Base-by-base conservation (phyloP, 441 rosid species). In the Adansonia gregorii region DNA sequence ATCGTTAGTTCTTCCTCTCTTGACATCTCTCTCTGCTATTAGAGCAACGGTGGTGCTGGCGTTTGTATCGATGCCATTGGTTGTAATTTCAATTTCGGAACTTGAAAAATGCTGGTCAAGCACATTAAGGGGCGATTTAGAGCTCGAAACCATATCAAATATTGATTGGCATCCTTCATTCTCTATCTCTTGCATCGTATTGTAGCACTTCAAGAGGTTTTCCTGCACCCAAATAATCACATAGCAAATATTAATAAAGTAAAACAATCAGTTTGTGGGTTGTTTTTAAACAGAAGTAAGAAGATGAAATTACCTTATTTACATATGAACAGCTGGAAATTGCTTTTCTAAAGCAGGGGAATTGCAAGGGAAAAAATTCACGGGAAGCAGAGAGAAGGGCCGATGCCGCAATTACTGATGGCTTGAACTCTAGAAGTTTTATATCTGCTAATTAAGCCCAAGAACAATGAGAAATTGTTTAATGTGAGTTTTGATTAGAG, bases 371-470 rank as follows among this genome's bases (percentile, higher is more conserved):
- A 70, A 87, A 85, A 1, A 87, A 86, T 78, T 88, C 89, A n/a
- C 80, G 88, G 70, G 90, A 86, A 63, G 89, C 91, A 51, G 73
- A 74, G 79, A 93, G 92, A 84, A 93, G 89, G 4, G 97, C 85
- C 3, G 98, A 89, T 12, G 91, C 97, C 35, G 93, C 90, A 15
- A 86, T 73, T 11, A 90, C 75, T 4, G 98, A 93, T 79, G 98
- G 93, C 87, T 88, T 93, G 87, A 90, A 89, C 76, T 80, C 89
- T 31, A 90, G 63, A 68, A 89, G 74, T 59, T 79, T 82, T 72
- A 83, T 74, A 66, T 87, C 98, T 93, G 89, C 78, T 78, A 45
- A 67, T 43, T 0, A 49, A 49, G 56, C 20, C 15, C 24, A 60
- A 72, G 4, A 12, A 55, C 19, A 52, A 55, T 10, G 6, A 5